These are phyloP conservation scores for Paraglomus occultum DNA, from an alignment of 192 early-diverging fungal species.

Conservation along the genomic window DNA sequence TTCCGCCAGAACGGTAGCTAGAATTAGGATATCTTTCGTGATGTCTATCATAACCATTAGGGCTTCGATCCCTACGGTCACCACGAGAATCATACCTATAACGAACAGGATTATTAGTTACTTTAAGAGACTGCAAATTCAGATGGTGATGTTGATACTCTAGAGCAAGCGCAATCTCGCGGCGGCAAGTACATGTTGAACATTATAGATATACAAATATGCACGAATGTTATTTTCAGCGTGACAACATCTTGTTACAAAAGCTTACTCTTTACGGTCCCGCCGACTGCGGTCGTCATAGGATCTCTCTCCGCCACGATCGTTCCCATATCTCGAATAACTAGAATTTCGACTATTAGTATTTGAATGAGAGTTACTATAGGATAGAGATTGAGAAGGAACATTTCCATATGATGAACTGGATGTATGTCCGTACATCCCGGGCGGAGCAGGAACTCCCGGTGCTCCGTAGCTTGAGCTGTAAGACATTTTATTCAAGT, in stretches of 20 bases:
- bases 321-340: slow-evolving; percentile 21
- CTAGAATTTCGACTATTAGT: slow-evolving; percentile 18
- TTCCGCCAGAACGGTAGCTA: slow-evolving; percentile 39
- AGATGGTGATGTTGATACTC: no score
- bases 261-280: slow-evolving; percentile 57
- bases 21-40: slow-evolving; percentile 25
- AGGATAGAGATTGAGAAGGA: slow-evolving; percentile 33
- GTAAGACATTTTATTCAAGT: slow-evolving; percentile 27
- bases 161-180: no score
- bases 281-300: slow-evolving; percentile 64
- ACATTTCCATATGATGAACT: slow-evolving; percentile 31
- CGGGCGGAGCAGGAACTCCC: slow-evolving; percentile 29
- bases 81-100: slow-evolving; percentile 45
- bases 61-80: slow-evolving; percentile 53
- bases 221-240: no score
- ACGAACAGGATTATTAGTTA: neutral
- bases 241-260: neutral
- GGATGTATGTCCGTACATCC: slow-evolving; percentile 7
- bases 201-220: no score
- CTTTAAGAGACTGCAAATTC: neutral
- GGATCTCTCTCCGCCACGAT: slow-evolving; percentile 57
- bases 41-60: slow-evolving; percentile 42
- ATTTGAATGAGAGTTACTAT: slow-evolving; percentile 34
- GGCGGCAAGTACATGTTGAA: no score
- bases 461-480: slow-evolving; percentile 29